Conservation (phyloP, 75 land plant species). For the Larix kaempferi region DNA sequence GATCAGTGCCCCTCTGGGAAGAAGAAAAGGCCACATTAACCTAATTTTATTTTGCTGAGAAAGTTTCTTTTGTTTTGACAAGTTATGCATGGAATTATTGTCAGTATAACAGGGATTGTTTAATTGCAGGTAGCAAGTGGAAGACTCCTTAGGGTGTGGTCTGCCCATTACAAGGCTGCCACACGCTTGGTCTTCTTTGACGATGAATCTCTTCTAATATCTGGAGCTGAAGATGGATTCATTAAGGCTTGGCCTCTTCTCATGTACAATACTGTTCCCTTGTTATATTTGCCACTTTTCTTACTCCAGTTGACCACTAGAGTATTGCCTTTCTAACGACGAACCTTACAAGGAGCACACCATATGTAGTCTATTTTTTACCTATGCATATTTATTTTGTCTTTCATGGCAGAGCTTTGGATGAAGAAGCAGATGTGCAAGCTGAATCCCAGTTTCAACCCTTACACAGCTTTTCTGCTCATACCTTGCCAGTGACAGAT, state of each 20-base stretch:
- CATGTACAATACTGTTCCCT: conserved; percentile 19
- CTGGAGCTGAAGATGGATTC: conserved; percentile 64
- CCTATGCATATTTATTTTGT: neutral
- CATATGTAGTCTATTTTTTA: neutral
- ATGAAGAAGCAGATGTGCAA: conserved; percentile 9
- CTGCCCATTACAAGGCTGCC: conserved; percentile 74
- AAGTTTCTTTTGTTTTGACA: neutral
- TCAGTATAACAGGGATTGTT: neutral
- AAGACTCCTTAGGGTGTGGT: conserved; percentile 74
- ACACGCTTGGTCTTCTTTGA: conserved; percentile 59
- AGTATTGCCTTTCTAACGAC: neutral
- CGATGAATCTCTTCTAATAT: conserved; percentile 60
- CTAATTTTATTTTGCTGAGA: neutral
- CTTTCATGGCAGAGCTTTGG: conserved; percentile 3
- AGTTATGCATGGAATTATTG: neutral
- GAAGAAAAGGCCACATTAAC: no score
- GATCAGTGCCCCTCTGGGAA: neutral
- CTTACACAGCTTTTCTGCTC: conserved; percentile 25
- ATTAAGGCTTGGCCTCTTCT: conserved; percentile 52
- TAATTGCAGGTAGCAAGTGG: conserved; percentile 67
- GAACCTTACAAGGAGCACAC: neutral
- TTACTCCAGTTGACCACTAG: neutral
- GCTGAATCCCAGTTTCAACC: conserved; percentile 16
- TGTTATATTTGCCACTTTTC: conserved; percentile 22
- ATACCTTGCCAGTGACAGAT: conserved; percentile 67